Percentiles rank a stretch among this genome's conserved stretches.
phyloP scores from a whole-genome alignment of 306 rosid species.

The Quercus ilex region DNA sequence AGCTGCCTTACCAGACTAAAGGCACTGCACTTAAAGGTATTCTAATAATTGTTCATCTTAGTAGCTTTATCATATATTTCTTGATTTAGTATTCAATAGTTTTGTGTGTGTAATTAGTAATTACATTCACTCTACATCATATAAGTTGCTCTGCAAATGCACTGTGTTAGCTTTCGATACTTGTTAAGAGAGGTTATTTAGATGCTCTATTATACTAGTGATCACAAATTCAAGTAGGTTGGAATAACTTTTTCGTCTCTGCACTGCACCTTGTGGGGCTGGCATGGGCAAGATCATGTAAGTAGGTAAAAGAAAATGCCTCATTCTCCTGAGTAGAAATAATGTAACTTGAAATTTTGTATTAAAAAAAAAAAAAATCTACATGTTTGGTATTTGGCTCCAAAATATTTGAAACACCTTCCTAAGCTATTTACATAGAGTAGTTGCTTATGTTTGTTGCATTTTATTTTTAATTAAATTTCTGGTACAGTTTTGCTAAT shows the following conservation, averaged over 20 bases:
- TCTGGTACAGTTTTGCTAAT: neutral
- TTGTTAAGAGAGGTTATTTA: neutral
- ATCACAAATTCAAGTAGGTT: neutral
- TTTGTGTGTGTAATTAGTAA: neutral
- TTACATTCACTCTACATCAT: neutral
- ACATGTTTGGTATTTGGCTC: neutral
- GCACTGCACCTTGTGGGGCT: neutral
- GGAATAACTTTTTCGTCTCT: neutral
- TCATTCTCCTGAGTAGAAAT: neutral
- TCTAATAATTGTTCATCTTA: neutral
- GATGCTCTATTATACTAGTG: neutral
- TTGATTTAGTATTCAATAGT: neutral
- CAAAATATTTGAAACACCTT: neutral
- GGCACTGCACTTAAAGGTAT: slow-evolving; percentile 66
- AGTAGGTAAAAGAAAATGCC: neutral
- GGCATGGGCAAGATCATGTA: neutral
- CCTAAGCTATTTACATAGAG: neutral
- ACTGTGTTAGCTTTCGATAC: neutral
- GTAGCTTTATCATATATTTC: neutral
- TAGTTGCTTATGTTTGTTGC: neutral
- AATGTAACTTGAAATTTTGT: neutral
- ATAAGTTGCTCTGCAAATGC: neutral
- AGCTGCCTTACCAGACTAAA: slow-evolving; percentile 71
- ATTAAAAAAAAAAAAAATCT: neutral
- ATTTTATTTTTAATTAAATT: neutral